These are phyloP conservation scores for Phialophora tarda DNA, from an alignment of 2,329 filamentous ascomycete species.

Conservation along the genomic window DNA sequence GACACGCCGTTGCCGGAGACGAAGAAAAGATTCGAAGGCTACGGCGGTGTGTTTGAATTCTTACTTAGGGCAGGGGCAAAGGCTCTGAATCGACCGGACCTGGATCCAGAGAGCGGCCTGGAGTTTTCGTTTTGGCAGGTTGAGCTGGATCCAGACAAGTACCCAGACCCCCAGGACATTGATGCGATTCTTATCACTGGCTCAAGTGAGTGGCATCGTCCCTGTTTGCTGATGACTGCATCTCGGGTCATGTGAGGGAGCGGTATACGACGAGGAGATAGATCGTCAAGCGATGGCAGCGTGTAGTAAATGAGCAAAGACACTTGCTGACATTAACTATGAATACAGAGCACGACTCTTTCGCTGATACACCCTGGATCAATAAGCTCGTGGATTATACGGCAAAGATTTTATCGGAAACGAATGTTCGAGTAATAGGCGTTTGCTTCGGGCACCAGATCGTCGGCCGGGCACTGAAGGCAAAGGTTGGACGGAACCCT, in stretches of 20 bases:
- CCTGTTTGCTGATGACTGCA: neutral
- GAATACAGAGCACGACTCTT: slow-evolving; percentile 70
- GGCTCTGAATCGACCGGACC: slow-evolving; percentile 47
- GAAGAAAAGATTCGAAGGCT: slow-evolving; percentile 69
- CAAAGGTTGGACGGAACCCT: slow-evolving; percentile 68
- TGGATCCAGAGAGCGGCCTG: slow-evolving; percentile 52
- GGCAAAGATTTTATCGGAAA: slow-evolving; percentile 63
- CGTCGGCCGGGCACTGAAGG: slow-evolving; percentile 72
- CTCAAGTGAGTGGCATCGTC: slow-evolving; percentile 56
- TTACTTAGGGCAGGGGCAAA: slow-evolving; percentile 64
- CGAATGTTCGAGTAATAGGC: slow-evolving; percentile 72
- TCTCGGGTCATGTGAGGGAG: neutral
- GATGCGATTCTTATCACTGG: slow-evolving; percentile 86
- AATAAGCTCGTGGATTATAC: slow-evolving; percentile 72
- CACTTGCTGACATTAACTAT: neutral
- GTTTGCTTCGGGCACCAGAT: slow-evolving; percentile 92
- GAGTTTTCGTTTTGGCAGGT: slow-evolving; percentile 72
- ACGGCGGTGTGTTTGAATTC: slow-evolving; percentile 71
- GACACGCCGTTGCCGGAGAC: slow-evolving; percentile 74
- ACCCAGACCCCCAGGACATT: slow-evolving; percentile 73
- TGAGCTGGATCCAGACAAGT: slow-evolving; percentile 66
- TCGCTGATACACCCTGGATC: slow-evolving; percentile 78
- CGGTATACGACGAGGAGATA: neutral
- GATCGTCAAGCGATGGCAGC: neutral
- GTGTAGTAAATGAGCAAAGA: slow-evolving; percentile 1